Base-by-base conservation (phyloP, 371 early-diverging fungal genomes). In the Mortierella sp. region DNA sequence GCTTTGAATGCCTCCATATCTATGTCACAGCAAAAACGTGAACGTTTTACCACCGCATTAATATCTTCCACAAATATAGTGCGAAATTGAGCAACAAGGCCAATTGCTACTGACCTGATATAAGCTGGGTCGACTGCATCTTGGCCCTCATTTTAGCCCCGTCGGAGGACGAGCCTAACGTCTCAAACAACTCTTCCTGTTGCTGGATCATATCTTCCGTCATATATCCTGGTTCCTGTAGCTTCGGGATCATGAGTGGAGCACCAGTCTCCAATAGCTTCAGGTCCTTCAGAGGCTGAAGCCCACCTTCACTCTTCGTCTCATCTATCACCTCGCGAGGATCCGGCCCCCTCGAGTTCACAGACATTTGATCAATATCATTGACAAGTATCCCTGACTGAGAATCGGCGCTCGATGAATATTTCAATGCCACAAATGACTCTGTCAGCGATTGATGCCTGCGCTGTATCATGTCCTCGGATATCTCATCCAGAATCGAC, bases 161-260 rank as follows among this genome's bases (percentile, higher is more conserved):
- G 48, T 86, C 86, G 3, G 81, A 79, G 0, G 93, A 88, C 0
- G 91, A 87, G 0, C 96, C 96, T 34, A 95, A 81, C 2, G 85
- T 85, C 69, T 93, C 93, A 78, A 95, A 87, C 15, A 90, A 76
- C 28, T 84, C 80, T 52, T 94, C 94, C 64, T 92, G 94, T 50
- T 92, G 92, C 11, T 80, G 76, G 23, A 95, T 80, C 95, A 94
- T 93, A 78, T 97, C 97, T 57, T 95, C 94, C 1, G 97, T 95
- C 89, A 95, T 88, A 23, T 90, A 87, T 5, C 94, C 94, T 2
- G 88, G 84, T 43, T 93, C 89, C 84, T 94, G 94, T 15, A 89
- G 89, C 39, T 83, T 80, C 11, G 94, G 94, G 30, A 90, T 82
- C 86, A 90, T 86, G 69, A 92, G 64, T 12, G 87, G 86, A 34